Conservation (phyloP, 2,329 filamentous ascomycete species). For the Cladobotryum mycophilum region DNA sequence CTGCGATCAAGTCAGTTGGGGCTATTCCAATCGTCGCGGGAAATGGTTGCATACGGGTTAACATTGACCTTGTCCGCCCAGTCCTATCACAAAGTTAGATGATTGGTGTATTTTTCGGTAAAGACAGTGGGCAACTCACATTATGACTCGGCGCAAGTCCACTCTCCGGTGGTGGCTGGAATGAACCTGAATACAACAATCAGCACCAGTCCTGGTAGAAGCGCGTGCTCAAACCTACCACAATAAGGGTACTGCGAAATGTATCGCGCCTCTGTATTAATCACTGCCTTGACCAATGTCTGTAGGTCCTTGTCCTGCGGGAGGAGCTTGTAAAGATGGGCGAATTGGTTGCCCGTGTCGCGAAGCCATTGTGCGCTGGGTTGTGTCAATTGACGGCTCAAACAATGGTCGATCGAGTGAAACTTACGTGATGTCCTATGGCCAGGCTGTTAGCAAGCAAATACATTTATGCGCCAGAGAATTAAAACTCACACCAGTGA, state of each 20-base stretch:
- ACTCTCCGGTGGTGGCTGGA: constrained; percentile 77
- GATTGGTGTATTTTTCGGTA: neutral
- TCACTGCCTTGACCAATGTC: constrained; percentile 61
- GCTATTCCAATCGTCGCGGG: no score
- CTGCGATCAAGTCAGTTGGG: constrained; percentile 8
- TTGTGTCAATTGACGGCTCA: neutral
- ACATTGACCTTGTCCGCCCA: constrained; percentile 18
- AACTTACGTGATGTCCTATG: constrained; percentile 21
- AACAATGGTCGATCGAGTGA: neutral
- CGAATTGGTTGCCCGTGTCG: constrained; percentile 72
- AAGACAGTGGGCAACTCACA: constrained; percentile 3
- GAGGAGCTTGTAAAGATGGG: constrained; percentile 59
- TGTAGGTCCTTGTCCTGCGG: constrained; percentile 53
- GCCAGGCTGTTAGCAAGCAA: neutral
- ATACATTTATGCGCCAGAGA: constrained; percentile 52
- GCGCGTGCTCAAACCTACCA: constrained; percentile 17
- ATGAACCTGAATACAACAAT: constrained; percentile 53
- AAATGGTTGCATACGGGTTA: constrained; percentile 17
- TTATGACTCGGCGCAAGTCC: constrained; percentile 31
- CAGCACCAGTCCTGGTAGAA: neutral
- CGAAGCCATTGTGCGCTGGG: constrained; percentile 58
- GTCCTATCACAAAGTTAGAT: constrained; percentile 9
- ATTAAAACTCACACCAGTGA: constrained; percentile 65
- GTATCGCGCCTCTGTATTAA: constrained; percentile 66
- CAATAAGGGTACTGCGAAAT: constrained; percentile 70